Evolutionary conservation across 2,329 filamentous ascomycete genomes (phyloP).

Genomic region (Drechslerella stenobrocha): DNA sequence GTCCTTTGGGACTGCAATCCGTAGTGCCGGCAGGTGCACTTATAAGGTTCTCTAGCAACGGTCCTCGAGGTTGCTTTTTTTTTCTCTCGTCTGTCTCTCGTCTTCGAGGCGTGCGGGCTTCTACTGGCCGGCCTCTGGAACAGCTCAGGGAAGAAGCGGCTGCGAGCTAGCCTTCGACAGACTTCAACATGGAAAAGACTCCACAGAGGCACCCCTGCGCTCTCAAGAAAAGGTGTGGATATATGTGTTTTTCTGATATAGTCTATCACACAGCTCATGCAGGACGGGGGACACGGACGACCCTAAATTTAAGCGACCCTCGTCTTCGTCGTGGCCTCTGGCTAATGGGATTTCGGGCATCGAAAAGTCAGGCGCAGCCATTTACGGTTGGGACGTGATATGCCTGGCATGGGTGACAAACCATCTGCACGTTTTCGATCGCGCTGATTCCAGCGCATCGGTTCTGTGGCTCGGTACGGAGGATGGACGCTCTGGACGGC

Average conservation of each 20-base stretch:
- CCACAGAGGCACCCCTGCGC: too few relatives aligned
- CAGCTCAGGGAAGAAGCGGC: constrained; percentile 35
- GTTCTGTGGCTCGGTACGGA: constrained; percentile 4
- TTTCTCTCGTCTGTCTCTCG: too few relatives aligned
- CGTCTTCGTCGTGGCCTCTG: too few relatives aligned
- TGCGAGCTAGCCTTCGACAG: constrained; percentile 12
- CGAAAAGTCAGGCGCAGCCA: not conserved
- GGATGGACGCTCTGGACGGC: too few relatives aligned
- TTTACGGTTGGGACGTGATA: not conserved
- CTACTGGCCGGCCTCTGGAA: constrained; percentile 33
- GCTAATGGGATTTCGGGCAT: not conserved
- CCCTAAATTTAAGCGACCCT: not conserved
- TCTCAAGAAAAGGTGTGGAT: not conserved
- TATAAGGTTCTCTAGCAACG: constrained; percentile 28
- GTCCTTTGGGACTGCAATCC: not conserved
- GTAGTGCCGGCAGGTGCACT: constrained; percentile 26
- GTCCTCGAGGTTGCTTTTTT: constrained; percentile 28
- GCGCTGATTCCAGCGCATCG: constrained; percentile 1
- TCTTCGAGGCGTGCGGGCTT: constrained; percentile 17
- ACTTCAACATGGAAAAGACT: too few relatives aligned
- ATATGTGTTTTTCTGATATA: not conserved
- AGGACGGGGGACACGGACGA: not conserved
- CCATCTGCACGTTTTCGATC: not conserved
- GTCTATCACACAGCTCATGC: not conserved
- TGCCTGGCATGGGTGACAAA: not conserved